Base-by-base conservation (phyloP, 176 grass and related monocot genomes). In the Bothriochloa decipiens region DNA sequence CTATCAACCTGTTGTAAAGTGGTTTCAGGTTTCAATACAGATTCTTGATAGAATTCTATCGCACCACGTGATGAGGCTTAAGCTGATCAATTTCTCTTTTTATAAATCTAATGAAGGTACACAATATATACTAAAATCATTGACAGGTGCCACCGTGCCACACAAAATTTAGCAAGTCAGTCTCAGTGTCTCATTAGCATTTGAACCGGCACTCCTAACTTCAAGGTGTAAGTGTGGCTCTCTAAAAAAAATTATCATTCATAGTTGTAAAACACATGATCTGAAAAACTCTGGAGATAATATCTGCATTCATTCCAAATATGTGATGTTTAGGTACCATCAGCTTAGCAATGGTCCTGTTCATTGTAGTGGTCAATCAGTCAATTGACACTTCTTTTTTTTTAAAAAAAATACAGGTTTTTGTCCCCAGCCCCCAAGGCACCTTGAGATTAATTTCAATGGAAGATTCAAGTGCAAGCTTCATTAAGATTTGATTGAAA, bases 401-500 rank as follows among this genome's bases (percentile, higher is more conserved):
- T 32, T 60, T 3, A 60, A 26, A 8, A 64, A 9, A 68, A 82
- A 37, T 2, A 32, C 29, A 72, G 9, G 45, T 16, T 25, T 68
- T 40, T 35, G 7, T 65, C 58, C 15, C 25, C 52, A 42, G 32
- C 12, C 67, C 20, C 33, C 41, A 42, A 15, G 2, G 35, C 15
- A 33, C 27, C 4, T 79, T 53, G 60, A 78, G n/a, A 52, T 58
- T 88, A 74, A 67, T 22, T 82, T 52, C 43, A 22, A 79, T 47
- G 18, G 10, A 65, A 57, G 55, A 46, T 82, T 82, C 23, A 63
- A 70, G 2, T 35, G 13, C 3, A 77, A 40, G 6, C 11, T 76
- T 46, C 17, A 3, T 35, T 67, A 66, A 73, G 67, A 64, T 80
- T 40, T 72, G 68, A 8, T 68, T 45, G 40, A 68, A 85, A 37